Base-by-base conservation (phyloP, 257 asterid species). In the Solanum sejunctum region DNA sequence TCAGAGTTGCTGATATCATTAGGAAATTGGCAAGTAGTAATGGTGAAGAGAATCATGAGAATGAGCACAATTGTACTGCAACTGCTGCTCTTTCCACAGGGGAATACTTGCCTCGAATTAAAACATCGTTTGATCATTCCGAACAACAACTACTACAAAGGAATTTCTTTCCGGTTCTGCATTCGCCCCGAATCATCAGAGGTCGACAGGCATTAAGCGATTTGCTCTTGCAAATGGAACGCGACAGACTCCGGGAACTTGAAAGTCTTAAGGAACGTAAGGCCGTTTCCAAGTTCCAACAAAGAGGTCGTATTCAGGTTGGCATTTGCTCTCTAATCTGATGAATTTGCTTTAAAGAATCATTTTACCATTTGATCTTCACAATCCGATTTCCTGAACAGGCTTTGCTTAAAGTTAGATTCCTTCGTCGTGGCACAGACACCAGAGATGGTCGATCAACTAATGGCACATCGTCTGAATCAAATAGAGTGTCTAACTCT, bases 401-500 rank as follows among this genome's bases (percentile, higher is more conserved):
- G 86, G 86, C 86, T 58, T 57, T 84, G 84, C 83, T 84, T 28
- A 77, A 77, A 49, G 77, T 60, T 43, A 84, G 71, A 55, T 58
- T 84, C 32, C 58, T 84, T 26, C 82, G 86, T 39, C 66, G 86
- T 71, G 83, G 43, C 66, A 36, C 75, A 20, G 78, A 56, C n/a
- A 16, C 32, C 52, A 88, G 87, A 86, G 92, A 87, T 55, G 85
- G 43, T 26, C 85, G 85, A 41, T 86, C 57, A 41, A 23, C 86
- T 11, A 89, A 84, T 80, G 79, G 82, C 80, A 72, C 86, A 4
- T 73, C 92, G 15, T 82, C 86, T 55, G 88, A 88, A 82, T 45
- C 90, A 6, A 88, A 84, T 20, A 87, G 87, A 84, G 23, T 84
- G 18, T 56, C 86, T 11, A 93, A 72, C 72, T 86, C 93, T 49